Conservation (phyloP, 345 rosid genomes). For the Conringia planisiliqua region DNA sequence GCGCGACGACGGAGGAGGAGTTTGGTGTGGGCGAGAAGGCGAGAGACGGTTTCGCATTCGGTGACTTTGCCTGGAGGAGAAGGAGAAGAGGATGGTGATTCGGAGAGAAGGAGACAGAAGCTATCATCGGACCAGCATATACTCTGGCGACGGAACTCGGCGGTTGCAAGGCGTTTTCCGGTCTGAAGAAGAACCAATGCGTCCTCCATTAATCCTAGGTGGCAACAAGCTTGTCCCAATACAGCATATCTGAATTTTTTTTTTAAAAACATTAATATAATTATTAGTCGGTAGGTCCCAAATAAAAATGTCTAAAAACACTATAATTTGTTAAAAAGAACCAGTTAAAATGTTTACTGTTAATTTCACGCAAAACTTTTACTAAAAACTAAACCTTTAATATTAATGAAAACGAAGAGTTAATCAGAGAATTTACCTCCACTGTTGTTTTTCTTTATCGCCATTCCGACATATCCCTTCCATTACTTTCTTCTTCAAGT, state of each 20-base stretch:
- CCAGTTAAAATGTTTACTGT: not conserved
- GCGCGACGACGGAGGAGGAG: constrained; percentile 84
- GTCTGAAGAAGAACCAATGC: constrained; percentile 91
- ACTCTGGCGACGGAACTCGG: constrained; percentile 88
- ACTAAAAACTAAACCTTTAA: not conserved
- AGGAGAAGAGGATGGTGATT: constrained; percentile 9
- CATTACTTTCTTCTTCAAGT: constrained; percentile 79
- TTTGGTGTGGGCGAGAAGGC: constrained; percentile 74
- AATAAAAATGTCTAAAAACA: too few species aligned
- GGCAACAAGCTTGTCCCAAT: constrained; percentile 91
- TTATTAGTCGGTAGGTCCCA: too few species aligned
- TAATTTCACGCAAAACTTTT: not conserved
- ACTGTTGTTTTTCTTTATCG: constrained; percentile 74
- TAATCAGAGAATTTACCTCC: constrained; percentile 59
- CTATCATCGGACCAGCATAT: constrained; percentile 87
- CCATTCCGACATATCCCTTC: constrained; percentile 63
- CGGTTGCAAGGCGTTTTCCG: constrained; percentile 91
- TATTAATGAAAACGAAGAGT: not conserved
- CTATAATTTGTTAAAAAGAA: not conserved
- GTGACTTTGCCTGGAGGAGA: constrained; percentile 18
- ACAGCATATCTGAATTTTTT: constrained; percentile 79
- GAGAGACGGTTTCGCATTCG: constrained; percentile 60
- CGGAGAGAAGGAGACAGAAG: constrained; percentile 46
- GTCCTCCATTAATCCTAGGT: constrained; percentile 93
- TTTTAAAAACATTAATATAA: too few species aligned